Base-by-base conservation (phyloP, 78 protist species). In the Monocercomonoides exilis region DNA sequence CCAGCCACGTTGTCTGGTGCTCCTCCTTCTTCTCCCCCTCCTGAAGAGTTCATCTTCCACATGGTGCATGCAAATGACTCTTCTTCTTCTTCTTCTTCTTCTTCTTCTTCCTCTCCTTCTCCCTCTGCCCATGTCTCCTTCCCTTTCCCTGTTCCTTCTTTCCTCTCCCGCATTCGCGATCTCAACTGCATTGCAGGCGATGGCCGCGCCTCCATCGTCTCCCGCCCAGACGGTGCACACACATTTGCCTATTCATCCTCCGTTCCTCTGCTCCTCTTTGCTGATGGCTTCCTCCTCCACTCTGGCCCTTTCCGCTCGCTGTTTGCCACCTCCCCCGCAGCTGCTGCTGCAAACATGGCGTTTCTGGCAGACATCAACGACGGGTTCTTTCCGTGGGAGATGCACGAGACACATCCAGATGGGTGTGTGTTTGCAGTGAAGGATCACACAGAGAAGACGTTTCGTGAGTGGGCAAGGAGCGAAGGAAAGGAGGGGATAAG, bases 351-450 rank as follows among this genome's bases (percentile, higher is more conserved):
- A 21, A 54, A 54, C 70, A 21, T 54, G 38, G 70, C 70, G 38
- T 54, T 54, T 21, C 21, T 54, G 38, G 70, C 11, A 54, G 70
- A 54, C 21, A 11, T 54, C 70, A 54, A 11, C 21, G 70, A 54
- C 70, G 70, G 70, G 70, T 54, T 29, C 70, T 54, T 54, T 54
- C 70, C 70, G 70, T 54, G 70, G 70, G 70, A 54, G 70, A 11
- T 54, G 70, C 11, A 54, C 38, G 70, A 54, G 70, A 54, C 38
- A 54, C 21, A 54, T 54, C 70, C 70, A 21, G 21, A 54, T 21
- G 70, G 70, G 70, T 54, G 70, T 21, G 21, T 54, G 38, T 54
- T 54, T 21, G 70, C 70, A 29, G 11, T 54, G 38, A 54, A 54
- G 70, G 21, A 54, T 54, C 70, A 54, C 70, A 21, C 21, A 21